These are phyloP conservation scores for Kalmanozyma brasiliensis DNA, from an alignment of 1,284 basidiomycete genomes.

Conservation along the genomic window DNA sequence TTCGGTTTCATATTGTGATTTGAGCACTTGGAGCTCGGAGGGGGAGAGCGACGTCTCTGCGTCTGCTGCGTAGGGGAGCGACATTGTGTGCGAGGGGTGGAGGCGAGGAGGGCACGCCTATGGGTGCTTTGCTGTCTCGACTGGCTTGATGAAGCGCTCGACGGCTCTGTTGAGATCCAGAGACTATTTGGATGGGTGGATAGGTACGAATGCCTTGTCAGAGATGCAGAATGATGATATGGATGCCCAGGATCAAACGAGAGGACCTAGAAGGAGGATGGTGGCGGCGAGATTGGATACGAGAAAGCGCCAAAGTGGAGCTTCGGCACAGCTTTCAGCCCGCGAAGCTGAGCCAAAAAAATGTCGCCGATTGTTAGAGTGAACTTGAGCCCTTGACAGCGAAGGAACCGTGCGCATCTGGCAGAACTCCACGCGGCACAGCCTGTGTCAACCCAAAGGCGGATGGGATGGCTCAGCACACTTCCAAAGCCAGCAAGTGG, in stretches of 20 bases:
- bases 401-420: slow-evolving; percentile 23
- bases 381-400: no score
- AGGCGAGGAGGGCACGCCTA: no score
- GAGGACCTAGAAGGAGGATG: no score
- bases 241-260: no score
- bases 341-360: slow-evolving; percentile 15
- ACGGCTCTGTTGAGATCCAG: no score
- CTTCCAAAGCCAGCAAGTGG: slow-evolving; percentile 8
- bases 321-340: slow-evolving; percentile 7
- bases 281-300: slow-evolving; percentile 7
- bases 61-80: slow-evolving; percentile 92
- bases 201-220: no score
- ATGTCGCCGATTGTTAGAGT: slow-evolving; percentile 8
- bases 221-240: no score
- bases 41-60: slow-evolving; percentile 86
- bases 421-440: slow-evolving; percentile 6
- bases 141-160: no score
- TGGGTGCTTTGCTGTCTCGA: no score
- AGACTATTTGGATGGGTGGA: no score
- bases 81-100: slow-evolving; percentile 41
- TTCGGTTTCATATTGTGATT: slow-evolving; percentile 88
- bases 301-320: neutral
- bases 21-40: slow-evolving; percentile 88
- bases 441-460: neutral
- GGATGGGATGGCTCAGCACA: slow-evolving; percentile 3